These are phyloP conservation scores for Prunus salicina DNA, from an alignment of 306 rosid genomes.

Conservation along the genomic window DNA sequence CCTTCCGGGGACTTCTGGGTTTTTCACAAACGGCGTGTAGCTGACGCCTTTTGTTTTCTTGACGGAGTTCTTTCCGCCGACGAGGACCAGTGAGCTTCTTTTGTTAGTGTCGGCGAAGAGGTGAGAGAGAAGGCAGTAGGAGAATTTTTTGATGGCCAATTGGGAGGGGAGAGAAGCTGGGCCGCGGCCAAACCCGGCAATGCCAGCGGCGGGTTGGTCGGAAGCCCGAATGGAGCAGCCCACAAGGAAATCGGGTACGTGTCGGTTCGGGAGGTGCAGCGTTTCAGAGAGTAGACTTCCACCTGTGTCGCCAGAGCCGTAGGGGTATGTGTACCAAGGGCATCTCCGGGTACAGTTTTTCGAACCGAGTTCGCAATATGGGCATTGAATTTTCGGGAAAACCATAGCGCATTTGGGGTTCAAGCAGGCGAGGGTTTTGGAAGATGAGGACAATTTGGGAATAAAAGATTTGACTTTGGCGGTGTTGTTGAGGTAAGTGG, in stretches of 20 bases:
- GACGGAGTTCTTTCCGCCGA: slow-evolving; percentile 40
- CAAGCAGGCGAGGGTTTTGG: slow-evolving; percentile 50
- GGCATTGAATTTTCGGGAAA: slow-evolving; percentile 36
- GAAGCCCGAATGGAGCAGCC: too few species aligned
- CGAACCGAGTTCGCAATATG: slow-evolving; percentile 23
- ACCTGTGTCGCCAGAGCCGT: slow-evolving; percentile 61
- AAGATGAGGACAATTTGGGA: slow-evolving; percentile 54
- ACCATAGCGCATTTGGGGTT: slow-evolving; percentile 60
- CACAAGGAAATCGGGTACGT: too few species aligned
- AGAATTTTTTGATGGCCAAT: slow-evolving; percentile 61
- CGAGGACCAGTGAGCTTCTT: slow-evolving; percentile 53
- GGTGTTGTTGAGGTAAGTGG: slow-evolving; percentile 38
- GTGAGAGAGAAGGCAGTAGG: slow-evolving; percentile 60
- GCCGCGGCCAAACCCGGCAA: slow-evolving; percentile 82
- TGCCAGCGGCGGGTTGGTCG: slow-evolving; percentile 44
- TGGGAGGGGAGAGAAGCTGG: slow-evolving; percentile 68
- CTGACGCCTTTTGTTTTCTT: slow-evolving; percentile 18
- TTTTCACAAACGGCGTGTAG: background rate
- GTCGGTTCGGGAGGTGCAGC: slow-evolving; percentile 39
- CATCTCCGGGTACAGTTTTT: slow-evolving; percentile 42
- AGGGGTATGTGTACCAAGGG: slow-evolving; percentile 53
- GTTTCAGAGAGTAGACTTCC: slow-evolving; percentile 55
- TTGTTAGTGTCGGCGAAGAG: slow-evolving; percentile 52
- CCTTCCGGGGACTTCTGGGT: background rate
- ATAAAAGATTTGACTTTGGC: slow-evolving; percentile 39